These are phyloP conservation scores for Camellia oleifera DNA, from an alignment of 179 eudicot species.

Conservation along the genomic window DNA sequence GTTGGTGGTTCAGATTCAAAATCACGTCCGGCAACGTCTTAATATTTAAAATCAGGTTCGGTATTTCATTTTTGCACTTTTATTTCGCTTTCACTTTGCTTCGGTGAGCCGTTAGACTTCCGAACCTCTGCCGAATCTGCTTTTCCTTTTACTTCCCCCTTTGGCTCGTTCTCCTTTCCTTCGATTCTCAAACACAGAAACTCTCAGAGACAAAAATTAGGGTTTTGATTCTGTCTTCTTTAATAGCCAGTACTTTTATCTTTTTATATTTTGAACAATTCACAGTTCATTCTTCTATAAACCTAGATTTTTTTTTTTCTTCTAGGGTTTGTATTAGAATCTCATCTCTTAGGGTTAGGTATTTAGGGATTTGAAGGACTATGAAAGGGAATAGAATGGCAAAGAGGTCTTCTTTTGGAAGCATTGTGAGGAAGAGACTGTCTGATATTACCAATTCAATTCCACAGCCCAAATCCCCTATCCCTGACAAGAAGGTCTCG, in stretches of 20 bases:
- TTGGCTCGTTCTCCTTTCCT: background rate
- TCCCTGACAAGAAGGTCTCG: constrained; percentile 18
- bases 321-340: background rate
- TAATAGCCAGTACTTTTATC: background rate
- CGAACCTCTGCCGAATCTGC: constrained; percentile 7
- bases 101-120: constrained; percentile 41
- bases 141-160: background rate
- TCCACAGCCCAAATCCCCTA: constrained; percentile 46
- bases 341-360: constrained; percentile 9
- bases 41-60: background rate
- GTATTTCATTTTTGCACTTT: background rate
- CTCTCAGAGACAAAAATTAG: background rate
- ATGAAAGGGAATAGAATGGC: constrained; percentile 46
- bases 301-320: background rate
- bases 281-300: background rate
- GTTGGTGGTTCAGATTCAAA: background rate
- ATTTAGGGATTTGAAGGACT: constrained; percentile 6
- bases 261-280: background rate
- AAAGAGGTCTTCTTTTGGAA: constrained; percentile 53
- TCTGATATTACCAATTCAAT: constrained; percentile 61
- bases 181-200: constrained; percentile 6
- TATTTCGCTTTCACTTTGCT: constrained; percentile 8
- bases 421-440: constrained; percentile 45
- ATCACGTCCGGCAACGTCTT: background rate
- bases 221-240: background rate